Evolutionary conservation across 805 yeast species (phyloP).

Genomic region (Yamadazyma tumulicola): DNA sequence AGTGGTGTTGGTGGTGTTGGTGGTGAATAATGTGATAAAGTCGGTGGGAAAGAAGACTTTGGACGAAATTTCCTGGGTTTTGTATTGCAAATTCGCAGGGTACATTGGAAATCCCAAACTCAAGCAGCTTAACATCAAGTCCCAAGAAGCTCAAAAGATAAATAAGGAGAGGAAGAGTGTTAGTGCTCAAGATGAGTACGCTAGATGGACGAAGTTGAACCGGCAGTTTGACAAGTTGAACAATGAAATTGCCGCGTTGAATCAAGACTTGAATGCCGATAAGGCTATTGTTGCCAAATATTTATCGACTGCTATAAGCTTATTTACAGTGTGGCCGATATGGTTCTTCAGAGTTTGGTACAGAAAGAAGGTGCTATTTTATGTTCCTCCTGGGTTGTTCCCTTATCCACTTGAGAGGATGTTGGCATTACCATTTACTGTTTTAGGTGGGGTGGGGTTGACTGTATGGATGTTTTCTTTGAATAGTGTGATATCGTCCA

Average conservation of each 20-base stretch:
- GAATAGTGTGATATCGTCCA: constrained; percentile 25
- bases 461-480: constrained; percentile 52
- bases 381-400: constrained; percentile 54
- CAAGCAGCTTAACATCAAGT: constrained; percentile 20
- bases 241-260: constrained; percentile 46
- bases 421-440: constrained; percentile 63
- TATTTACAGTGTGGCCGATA: constrained; percentile 44
- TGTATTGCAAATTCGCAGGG: constrained; percentile 32
- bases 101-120: constrained; percentile 30
- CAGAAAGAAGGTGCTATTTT: constrained; percentile 53
- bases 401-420: constrained; percentile 55
- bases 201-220: constrained; percentile 91
- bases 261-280: constrained; percentile 32
- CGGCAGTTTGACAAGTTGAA: constrained; percentile 61
- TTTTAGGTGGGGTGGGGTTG: constrained; percentile 58
- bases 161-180: constrained; percentile 55
- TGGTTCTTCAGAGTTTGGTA: constrained; percentile 50
- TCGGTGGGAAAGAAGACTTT: constrained; percentile 33
- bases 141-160: constrained; percentile 44
- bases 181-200: constrained; percentile 91
- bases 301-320: constrained; percentile 32
- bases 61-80: constrained; percentile 35
- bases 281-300: constrained; percentile 30
- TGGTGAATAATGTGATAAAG: constrained; percentile 32
- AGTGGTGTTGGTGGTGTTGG: constrained; percentile 32